These are phyloP conservation scores for Neurospora sp. DNA, from an alignment of 495 filamentous ascomycete species.

Conservation along the genomic window DNA sequence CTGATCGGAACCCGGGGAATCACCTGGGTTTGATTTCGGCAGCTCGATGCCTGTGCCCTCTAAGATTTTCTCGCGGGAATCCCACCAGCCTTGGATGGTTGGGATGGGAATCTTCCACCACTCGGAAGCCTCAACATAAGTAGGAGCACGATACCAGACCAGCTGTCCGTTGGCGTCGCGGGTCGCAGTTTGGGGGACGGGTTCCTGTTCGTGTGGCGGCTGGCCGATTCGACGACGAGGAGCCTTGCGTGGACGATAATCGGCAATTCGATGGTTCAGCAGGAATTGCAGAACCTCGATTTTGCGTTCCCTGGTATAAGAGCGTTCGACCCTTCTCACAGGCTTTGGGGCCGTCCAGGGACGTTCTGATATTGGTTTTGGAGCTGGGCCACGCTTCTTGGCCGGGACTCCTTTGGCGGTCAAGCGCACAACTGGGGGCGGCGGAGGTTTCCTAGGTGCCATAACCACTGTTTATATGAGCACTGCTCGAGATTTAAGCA, in stretches of 20 bases:
- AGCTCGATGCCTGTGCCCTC: constrained; percentile 17
- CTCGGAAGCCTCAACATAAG: constrained; percentile 15
- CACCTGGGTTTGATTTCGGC: not conserved
- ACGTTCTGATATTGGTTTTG: constrained; percentile 14
- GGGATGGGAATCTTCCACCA: constrained; percentile 18
- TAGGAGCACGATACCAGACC: constrained; percentile 17
- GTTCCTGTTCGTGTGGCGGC: constrained; percentile 6
- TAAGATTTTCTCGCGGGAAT: constrained; percentile 17
- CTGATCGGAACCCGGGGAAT: not conserved
- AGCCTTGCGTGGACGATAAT: not conserved
- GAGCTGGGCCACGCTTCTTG: constrained; percentile 11
- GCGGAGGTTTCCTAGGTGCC: not conserved
- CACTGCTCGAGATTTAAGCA: not conserved
- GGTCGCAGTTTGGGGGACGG: not conserved
- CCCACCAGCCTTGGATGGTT: constrained; percentile 22
- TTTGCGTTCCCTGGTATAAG: constrained; percentile 17
- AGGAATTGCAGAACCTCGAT: constrained; percentile 21
- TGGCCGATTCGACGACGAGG: constrained; percentile 18
- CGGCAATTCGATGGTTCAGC: constrained; percentile 17
- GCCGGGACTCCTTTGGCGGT: constrained; percentile 7
- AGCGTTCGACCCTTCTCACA: constrained; percentile 13
- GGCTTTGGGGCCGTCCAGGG: constrained; percentile 11
- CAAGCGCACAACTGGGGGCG: constrained; percentile 1
- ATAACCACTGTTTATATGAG: not conserved
- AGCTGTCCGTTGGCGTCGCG: constrained; percentile 6